Base-by-base conservation (phyloP, 2,329 filamentous ascomycete genomes). In the Lasiodiplodia citricola region DNA sequence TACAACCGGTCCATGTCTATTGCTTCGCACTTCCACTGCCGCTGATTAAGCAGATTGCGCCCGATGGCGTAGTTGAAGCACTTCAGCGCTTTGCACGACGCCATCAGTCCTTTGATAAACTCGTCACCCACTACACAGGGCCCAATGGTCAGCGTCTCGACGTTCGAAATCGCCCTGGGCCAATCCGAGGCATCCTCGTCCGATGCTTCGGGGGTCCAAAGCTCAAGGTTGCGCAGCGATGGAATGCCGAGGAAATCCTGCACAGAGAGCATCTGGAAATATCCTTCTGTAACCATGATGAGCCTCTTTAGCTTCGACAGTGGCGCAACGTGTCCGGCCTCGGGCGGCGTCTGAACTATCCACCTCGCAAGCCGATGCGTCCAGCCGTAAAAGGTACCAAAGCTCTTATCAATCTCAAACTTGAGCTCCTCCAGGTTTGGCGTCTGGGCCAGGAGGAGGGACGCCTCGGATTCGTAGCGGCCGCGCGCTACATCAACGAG, bases 1-100 rank as follows among this genome's bases (percentile, higher is more conserved):
- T 63, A 51, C 25, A 63, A 25, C 18, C 7, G 37, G 58, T 63
- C 58, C 58, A 63, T 63, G 58, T 63, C 58, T 28, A 63, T 25
- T 35, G 41, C 41, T 16, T 63, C 58, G 58, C 41, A 63, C 28
- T 63, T 63, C 58, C 58, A 63, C 18, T 63, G 23, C 2, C 41
- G 23, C 14, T 50, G 58, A 16, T 50, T 35, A 6, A 63, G 58
- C 13, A 63, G 58, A 28, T 63, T 63, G 25, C 41, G 58, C 21
- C 58, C 41, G 58, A 63, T 63, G 11, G 44, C 58, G 16, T 63
- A 63, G 14, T 25, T 63, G 41, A 63, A 63, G 41, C 41, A 4
- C 4, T 28, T 31, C 14, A 63, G 25, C 2, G 58, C 41, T 35
- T 37, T 50, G 41, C 58, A 63, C 2, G 58, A 50, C 28, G 23